Conservation (phyloP, 371 early-diverging fungal genomes). For the Polyrhizophydium stewartii region DNA sequence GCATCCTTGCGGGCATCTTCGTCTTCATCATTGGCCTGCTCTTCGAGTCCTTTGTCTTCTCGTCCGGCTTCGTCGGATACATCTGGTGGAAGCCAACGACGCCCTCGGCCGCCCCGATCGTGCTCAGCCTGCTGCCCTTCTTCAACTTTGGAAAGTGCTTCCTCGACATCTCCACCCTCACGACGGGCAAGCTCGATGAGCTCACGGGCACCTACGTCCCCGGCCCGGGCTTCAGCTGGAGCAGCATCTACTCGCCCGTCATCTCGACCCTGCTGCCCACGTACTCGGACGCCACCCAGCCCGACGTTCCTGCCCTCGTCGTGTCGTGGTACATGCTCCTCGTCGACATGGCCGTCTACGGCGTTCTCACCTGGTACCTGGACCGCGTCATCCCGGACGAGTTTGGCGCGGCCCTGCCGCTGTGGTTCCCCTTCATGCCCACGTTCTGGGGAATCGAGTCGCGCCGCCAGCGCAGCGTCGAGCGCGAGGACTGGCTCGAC, state of each 20-base stretch:
- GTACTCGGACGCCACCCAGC: conserved; percentile 48
- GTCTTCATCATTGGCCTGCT: conserved; percentile 67
- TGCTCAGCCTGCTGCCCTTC: conserved; percentile 58
- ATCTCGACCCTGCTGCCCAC: conserved; percentile 38
- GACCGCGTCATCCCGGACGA: conserved; percentile 53
- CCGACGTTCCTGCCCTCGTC: conserved; percentile 49
- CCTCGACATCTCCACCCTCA: conserved; percentile 57
- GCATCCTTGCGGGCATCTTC: conserved; percentile 61
- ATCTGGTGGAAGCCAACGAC: conserved; percentile 57
- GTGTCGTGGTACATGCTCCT: conserved; percentile 47
- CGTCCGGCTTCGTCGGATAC: conserved; percentile 51
- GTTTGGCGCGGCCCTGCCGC: conserved; percentile 54
- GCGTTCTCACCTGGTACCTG: conserved; percentile 49
- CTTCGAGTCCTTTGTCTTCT: conserved; percentile 65
- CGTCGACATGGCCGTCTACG: conserved; percentile 13
- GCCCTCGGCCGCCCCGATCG: conserved; percentile 15
- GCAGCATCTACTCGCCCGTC: conserved; percentile 42
- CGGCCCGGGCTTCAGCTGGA: conserved; percentile 56
- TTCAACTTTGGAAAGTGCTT: conserved; percentile 72
- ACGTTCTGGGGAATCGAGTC: conserved; percentile 7
- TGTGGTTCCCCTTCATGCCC: conserved; percentile 47
- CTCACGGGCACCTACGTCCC: conserved; percentile 55
- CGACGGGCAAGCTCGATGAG: conserved; percentile 55
- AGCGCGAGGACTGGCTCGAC: conserved; percentile 1
- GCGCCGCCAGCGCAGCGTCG: neutral